These are phyloP conservation scores for Sporothrix protearum DNA, from an alignment of 2,329 filamentous ascomycete species.

Conservation along the genomic window DNA sequence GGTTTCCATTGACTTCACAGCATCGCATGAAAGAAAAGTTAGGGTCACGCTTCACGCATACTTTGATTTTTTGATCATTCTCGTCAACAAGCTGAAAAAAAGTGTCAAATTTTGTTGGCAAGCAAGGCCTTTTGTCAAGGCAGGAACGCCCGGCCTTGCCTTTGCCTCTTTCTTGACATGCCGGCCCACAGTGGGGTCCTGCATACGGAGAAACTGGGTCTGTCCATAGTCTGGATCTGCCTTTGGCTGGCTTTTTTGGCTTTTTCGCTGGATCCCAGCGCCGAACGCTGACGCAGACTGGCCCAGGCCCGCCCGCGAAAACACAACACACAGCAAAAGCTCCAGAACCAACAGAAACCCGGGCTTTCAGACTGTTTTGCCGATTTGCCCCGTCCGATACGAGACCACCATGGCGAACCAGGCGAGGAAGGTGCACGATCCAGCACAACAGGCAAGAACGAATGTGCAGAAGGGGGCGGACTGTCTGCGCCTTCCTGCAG, in stretches of 20 bases:
- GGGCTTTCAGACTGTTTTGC: background rate
- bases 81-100: background rate
- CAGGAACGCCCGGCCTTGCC: background rate
- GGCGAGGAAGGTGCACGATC: background rate
- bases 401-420: background rate
- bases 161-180: background rate
- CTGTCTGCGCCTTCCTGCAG: background rate
- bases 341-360: background rate
- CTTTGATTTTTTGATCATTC: background rate
- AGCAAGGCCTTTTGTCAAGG: background rate
- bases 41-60: too few species aligned
- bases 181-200: slow-evolving; percentile 5
- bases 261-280: background rate
- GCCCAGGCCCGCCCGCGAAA: background rate
- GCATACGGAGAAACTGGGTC: background rate
- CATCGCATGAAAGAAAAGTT: background rate
- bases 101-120: background rate
- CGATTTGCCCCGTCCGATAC: slow-evolving; percentile 8
- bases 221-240: background rate
- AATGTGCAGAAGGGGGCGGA: background rate
- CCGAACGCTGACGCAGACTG: slow-evolving; percentile 12
- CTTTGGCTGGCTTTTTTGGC: background rate
- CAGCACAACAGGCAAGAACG: background rate
- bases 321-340: background rate
- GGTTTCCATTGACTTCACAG: background rate